Percentiles rank a stretch among this genome's conserved stretches.
Conservation (phyloP, 2,329 filamentous ascomycete species). For the Fusarium kyushuense region DNA sequence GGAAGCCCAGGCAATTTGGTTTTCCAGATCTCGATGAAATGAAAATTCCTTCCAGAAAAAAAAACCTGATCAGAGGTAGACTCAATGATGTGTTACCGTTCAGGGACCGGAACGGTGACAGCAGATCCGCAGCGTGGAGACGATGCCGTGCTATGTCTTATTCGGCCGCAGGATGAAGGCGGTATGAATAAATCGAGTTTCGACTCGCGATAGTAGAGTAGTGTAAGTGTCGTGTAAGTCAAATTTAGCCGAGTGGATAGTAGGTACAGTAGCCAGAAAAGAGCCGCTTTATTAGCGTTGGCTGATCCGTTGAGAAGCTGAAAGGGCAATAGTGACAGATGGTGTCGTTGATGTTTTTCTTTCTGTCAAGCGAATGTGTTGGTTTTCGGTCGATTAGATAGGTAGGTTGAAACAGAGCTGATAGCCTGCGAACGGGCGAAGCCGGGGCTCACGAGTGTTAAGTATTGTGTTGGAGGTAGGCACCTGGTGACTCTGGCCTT, state of each 20-base stretch:
- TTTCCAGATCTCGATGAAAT: slow-evolving; percentile 41
- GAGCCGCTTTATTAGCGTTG: slow-evolving; percentile 36
- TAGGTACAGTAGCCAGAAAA: slow-evolving; percentile 25
- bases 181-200: slow-evolving; percentile 40
- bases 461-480: slow-evolving; percentile 44
- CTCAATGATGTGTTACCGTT: slow-evolving; percentile 44
- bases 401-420: slow-evolving; percentile 9
- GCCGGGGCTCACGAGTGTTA: slow-evolving; percentile 45
- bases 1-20: slow-evolving; percentile 20
- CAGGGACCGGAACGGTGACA: slow-evolving; percentile 39
- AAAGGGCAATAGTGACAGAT: slow-evolving; percentile 12
- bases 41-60: slow-evolving; percentile 38
- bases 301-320: slow-evolving; percentile 18
- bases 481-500: slow-evolving; percentile 45
- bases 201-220: slow-evolving; percentile 24
- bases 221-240: slow-evolving; percentile 44
- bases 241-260: slow-evolving; percentile 34
- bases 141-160: slow-evolving; percentile 42
- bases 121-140: slow-evolving; percentile 47
- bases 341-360: neutral
- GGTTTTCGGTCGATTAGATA: slow-evolving; percentile 1
- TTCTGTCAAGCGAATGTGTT: neutral
- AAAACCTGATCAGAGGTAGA: slow-evolving; percentile 37
- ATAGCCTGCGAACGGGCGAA: slow-evolving; percentile 34
- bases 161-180: slow-evolving; percentile 38